These are phyloP conservation scores for Colletotrichum sp. DNA, from an alignment of 2,329 filamentous ascomycete genomes.

Conservation along the genomic window DNA sequence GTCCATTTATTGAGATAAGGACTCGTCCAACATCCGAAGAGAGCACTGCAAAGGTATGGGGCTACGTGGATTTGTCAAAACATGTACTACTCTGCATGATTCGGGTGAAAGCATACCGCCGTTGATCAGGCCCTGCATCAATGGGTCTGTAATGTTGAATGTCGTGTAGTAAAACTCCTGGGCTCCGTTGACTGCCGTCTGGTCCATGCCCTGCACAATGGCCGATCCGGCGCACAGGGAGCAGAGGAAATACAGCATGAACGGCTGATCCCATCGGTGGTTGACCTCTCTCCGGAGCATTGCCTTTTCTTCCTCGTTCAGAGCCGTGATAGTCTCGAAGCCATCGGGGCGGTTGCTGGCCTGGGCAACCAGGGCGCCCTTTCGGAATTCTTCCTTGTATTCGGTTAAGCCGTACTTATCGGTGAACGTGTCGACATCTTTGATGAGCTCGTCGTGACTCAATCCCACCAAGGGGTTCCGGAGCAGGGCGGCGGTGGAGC, in stretches of 20 bases:
- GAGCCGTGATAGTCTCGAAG: slow-evolving; percentile 30
- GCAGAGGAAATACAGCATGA: slow-evolving; percentile 38
- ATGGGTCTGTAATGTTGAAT: slow-evolving; percentile 38
- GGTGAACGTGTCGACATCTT: slow-evolving; percentile 42
- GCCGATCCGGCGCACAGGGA: background rate
- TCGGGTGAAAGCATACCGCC: slow-evolving; percentile 22
- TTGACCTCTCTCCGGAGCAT: slow-evolving; percentile 31
- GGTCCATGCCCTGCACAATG: slow-evolving; percentile 66
- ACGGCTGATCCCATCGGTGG: slow-evolving; percentile 36
- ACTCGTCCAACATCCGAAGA: slow-evolving; percentile 39
- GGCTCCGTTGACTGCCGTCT: slow-evolving; percentile 68
- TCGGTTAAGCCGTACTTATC: slow-evolving; percentile 35
- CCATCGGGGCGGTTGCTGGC: slow-evolving; percentile 38
- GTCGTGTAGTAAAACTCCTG: slow-evolving; percentile 38
- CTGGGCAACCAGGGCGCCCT: slow-evolving; percentile 57
- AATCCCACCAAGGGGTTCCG: slow-evolving; percentile 35
- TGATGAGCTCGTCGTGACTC: slow-evolving; percentile 31
- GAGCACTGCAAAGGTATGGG: slow-evolving; percentile 57
- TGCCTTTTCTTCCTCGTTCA: slow-evolving; percentile 32
- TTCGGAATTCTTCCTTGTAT: slow-evolving; percentile 49
- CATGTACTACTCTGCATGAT: background rate
- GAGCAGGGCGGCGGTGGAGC: slow-evolving; percentile 30
- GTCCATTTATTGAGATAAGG: slow-evolving; percentile 60
- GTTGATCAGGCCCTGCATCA: slow-evolving; percentile 61
- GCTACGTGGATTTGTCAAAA: slow-evolving; percentile 27